Evolutionary conservation across 345 rosid species (phyloP).

Genomic region (Lepidium africanum): DNA sequence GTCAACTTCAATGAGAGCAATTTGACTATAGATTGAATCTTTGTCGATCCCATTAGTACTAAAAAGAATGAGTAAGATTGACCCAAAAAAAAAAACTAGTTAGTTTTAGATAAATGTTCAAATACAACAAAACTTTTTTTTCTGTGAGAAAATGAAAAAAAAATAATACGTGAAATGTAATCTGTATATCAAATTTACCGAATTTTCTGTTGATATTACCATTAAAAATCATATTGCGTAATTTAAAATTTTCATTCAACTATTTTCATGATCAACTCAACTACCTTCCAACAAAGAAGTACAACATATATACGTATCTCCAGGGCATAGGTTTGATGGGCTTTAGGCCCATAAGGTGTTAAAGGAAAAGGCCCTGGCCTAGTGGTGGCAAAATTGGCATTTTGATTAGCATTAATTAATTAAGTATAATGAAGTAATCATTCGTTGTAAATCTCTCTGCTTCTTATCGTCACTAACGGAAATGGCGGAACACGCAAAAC

Average conservation of each 20-base stretch:
- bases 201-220: background rate
- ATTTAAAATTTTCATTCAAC: background rate
- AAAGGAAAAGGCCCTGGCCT: background rate
- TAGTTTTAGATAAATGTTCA: too few species aligned
- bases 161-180: background rate
- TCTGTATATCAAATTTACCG: background rate
- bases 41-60: too few species aligned
- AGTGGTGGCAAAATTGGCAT: background rate
- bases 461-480: conserved; percentile 1
- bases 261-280: background rate
- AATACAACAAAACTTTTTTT: background rate
- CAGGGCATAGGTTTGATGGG: background rate
- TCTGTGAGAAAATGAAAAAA: background rate
- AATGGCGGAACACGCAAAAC: conserved; percentile 30
- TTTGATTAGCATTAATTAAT: background rate
- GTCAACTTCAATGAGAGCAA: too few species aligned
- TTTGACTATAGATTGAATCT: too few species aligned
- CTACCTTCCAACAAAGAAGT: background rate
- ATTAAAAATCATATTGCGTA: background rate
- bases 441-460: background rate
- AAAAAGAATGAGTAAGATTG: too few species aligned
- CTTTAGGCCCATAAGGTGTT: background rate
- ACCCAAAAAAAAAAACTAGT: too few species aligned
- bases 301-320: too few species aligned
- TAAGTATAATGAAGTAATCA: too few species aligned